phyloP scores from a whole-genome alignment of 2,329 filamentous ascomycete genomes.

The Calonectria honghensis region DNA sequence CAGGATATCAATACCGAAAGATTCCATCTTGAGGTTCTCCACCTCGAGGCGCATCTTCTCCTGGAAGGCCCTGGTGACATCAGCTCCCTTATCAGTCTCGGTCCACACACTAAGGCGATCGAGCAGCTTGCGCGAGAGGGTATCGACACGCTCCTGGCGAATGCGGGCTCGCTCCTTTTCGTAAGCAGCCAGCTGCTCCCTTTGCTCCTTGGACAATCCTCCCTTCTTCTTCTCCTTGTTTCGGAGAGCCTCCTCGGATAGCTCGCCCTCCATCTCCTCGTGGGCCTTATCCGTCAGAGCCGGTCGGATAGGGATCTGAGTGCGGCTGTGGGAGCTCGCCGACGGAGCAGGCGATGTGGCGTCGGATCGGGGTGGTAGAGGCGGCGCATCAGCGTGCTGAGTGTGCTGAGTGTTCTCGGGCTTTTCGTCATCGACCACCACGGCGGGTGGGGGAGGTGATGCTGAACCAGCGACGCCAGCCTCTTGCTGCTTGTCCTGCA shows the following conservation, averaged over 20 bases:
- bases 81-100: constrained; percentile 91
- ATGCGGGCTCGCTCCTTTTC: constrained; percentile 89
- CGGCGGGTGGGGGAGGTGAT: constrained; percentile 59
- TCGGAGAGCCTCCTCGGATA: constrained; percentile 73
- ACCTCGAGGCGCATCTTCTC: constrained; percentile 96
- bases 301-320: constrained; percentile 83
- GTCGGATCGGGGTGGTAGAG: constrained; percentile 57
- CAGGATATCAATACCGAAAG: constrained; percentile 95
- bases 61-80: constrained; percentile 92
- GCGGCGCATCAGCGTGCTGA: constrained; percentile 46
- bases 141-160: constrained; percentile 92
- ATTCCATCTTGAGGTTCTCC: constrained; percentile 99
- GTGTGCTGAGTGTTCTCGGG: constrained; percentile 51
- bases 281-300: constrained; percentile 90
- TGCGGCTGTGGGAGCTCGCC: constrained; percentile 65
- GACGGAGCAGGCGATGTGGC: constrained; percentile 65
- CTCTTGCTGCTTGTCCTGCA: constrained; percentile 63
- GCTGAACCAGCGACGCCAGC: constrained; percentile 55
- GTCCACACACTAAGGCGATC: constrained; percentile 97
- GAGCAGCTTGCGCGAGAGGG: constrained; percentile 87
- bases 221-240: constrained; percentile 88
- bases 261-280: constrained; percentile 77
- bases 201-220: constrained; percentile 91
- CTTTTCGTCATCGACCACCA: constrained; percentile 65
- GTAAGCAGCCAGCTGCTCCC: constrained; percentile 91